Evolutionary conservation across 495 filamentous ascomycete genomes (phyloP).

Genomic region (Penicillium ucsense): DNA sequence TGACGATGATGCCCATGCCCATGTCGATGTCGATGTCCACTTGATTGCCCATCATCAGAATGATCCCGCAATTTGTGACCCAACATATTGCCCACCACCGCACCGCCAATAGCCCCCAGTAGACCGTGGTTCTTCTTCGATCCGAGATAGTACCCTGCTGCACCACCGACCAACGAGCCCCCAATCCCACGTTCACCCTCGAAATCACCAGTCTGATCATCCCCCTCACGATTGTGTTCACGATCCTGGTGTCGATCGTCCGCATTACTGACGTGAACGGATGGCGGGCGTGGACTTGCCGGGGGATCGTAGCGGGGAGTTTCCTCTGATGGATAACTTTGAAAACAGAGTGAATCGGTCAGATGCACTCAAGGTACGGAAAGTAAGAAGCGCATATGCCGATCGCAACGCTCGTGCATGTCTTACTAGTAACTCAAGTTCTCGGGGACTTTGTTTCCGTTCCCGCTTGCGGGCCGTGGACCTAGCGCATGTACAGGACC

Average conservation of each 20-base stretch:
- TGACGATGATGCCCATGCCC: slow-evolving; percentile 10
- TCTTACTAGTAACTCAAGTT: slow-evolving; percentile 33
- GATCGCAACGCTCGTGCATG: neutral
- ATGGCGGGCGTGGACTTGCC: slow-evolving; percentile 7
- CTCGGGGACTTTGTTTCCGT: slow-evolving; percentile 19
- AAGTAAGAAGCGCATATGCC: too few relatives aligned
- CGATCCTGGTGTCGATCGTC: neutral
- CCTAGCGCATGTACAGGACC: slow-evolving; percentile 39
- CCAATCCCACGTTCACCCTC: slow-evolving; percentile 35
- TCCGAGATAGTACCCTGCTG: slow-evolving; percentile 37
- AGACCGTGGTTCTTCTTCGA: slow-evolving; percentile 39
- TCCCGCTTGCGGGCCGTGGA: slow-evolving; percentile 34
- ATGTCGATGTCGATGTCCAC: slow-evolving; percentile 10
- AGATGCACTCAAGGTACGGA: too few relatives aligned
- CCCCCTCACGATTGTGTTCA: slow-evolving; percentile 5
- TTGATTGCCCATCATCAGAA: slow-evolving; percentile 8
- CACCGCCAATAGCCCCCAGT: slow-evolving; percentile 40
- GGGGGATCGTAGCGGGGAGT: slow-evolving; percentile 15
- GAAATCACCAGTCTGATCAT: slow-evolving; percentile 11
- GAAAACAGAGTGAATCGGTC: too few relatives aligned
- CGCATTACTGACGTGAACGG: slow-evolving; percentile 15
- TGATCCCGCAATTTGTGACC: slow-evolving; percentile 30
- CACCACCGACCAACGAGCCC: slow-evolving; percentile 34
- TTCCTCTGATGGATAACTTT: slow-evolving; percentile 8
- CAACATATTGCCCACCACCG: slow-evolving; percentile 37